phyloP scores from a whole-genome alignment of 805 yeast genomes.

The Teunomyces lycoperdinae region DNA sequence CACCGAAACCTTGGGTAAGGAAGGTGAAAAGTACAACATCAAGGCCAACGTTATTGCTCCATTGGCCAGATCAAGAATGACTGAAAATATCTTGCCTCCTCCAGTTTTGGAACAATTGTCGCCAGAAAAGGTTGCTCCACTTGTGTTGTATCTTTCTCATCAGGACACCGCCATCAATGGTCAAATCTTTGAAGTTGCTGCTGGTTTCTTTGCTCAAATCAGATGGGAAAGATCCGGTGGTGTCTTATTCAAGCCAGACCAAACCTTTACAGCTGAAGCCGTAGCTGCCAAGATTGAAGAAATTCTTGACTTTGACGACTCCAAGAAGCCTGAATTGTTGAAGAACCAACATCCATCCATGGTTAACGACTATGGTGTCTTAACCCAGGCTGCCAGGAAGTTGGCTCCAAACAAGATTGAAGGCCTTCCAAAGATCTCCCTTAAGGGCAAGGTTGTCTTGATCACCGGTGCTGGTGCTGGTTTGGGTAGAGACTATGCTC shows the following conservation, averaged over 20 bases:
- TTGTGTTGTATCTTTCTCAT: constrained; percentile 77
- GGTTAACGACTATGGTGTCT: constrained; percentile 65
- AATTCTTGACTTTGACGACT: constrained; percentile 60
- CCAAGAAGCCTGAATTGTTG: constrained; percentile 47
- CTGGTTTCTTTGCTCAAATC: constrained; percentile 87
- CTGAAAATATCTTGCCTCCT: constrained; percentile 84
- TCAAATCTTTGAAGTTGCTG: constrained; percentile 88
- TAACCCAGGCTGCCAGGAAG: constrained; percentile 50
- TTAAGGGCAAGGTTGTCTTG: constrained; percentile 81
- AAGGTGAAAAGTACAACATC: constrained; percentile 84
- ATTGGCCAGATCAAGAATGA: constrained; percentile 93
- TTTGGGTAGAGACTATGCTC: constrained; percentile 87
- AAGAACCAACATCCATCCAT: constrained; percentile 65
- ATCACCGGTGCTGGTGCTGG: constrained; percentile 97
- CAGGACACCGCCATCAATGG: constrained; percentile 60
- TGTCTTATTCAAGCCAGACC: constrained; percentile 74
- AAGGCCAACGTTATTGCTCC: constrained; percentile 88
- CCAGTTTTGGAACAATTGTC: constrained; percentile 74
- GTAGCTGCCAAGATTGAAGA: constrained; percentile 65
- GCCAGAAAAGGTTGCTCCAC: constrained; percentile 90
- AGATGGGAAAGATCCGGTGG: constrained; percentile 96
- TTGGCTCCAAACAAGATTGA: constrained; percentile 50
- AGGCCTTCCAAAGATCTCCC: constrained; percentile 47
- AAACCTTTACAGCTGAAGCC: constrained; percentile 78
- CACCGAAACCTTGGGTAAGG: constrained; percentile 92